Evolutionary conservation across 1,139 yeast genomes (phyloP).

Genomic region (Suhomyces chickasaworum): DNA sequence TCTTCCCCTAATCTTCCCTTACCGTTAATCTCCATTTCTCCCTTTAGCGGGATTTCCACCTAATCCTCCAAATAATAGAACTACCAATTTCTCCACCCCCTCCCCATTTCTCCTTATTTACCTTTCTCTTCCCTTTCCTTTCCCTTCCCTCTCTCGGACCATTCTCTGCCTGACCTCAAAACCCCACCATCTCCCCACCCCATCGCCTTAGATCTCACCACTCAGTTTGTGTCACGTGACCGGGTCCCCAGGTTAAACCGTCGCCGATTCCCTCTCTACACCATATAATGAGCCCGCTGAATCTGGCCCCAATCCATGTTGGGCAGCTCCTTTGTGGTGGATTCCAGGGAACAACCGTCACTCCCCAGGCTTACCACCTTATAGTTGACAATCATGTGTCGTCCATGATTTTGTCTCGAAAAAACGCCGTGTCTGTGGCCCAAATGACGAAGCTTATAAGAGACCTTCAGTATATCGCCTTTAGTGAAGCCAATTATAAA

Average conservation of each 20-base stretch:
- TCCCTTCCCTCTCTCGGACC: too few relatives aligned
- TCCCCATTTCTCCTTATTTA: too few relatives aligned
- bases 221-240: slow-evolving; percentile 2
- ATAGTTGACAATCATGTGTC: slow-evolving; percentile 58
- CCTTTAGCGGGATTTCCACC: too few relatives aligned
- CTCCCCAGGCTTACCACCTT: slow-evolving; percentile 57
- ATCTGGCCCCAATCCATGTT: slow-evolving; percentile 22
- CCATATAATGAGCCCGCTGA: slow-evolving; percentile 13
- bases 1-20: too few relatives aligned
- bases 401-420: slow-evolving; percentile 57
- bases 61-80: too few relatives aligned
- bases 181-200: not conserved
- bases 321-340: slow-evolving; percentile 68
- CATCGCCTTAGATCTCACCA: not conserved
- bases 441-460: slow-evolving; percentile 54
- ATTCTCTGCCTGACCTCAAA: too few relatives aligned
- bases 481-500: slow-evolving; percentile 49
- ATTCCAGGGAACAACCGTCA: slow-evolving; percentile 58
- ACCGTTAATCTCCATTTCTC: too few relatives aligned
- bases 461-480: slow-evolving; percentile 60
- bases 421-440: slow-evolving; percentile 53
- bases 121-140: too few relatives aligned
- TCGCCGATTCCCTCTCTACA: not conserved
- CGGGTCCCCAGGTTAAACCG: not conserved
- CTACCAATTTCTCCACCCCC: too few relatives aligned